Evolutionary conservation across 805 yeast species (phyloP).

Genomic region (Grigorovia yakushimaensis): DNA sequence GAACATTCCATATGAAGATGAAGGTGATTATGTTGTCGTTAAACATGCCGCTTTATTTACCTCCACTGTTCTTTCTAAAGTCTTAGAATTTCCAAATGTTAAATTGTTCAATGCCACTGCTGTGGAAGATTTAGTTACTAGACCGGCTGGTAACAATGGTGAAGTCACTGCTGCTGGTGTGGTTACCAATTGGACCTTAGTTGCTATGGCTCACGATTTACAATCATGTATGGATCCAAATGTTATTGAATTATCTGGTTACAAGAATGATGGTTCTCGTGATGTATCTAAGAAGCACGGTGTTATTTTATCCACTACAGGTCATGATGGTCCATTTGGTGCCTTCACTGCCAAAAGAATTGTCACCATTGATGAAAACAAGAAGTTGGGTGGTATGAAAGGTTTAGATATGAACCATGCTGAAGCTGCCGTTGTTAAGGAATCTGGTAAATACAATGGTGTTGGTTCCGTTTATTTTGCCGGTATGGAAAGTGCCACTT

Average conservation of each 20-base stretch:
- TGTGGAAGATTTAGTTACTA: conserved; percentile 70
- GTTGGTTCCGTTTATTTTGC: conserved; percentile 30
- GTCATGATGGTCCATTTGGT: conserved; percentile 80
- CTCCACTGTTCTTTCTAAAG: conserved; percentile 61
- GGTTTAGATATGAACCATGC: conserved; percentile 73
- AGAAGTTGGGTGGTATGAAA: conserved; percentile 58
- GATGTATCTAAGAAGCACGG: conserved; percentile 30
- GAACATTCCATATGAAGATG: conserved; percentile 61
- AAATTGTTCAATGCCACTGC: conserved; percentile 73
- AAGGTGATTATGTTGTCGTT: conserved; percentile 71
- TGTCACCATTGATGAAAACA: conserved; percentile 37
- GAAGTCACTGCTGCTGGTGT: conserved; percentile 65
- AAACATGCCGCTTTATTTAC: conserved; percentile 74
- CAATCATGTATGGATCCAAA: conserved; percentile 81
- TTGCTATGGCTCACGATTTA: conserved; percentile 62
- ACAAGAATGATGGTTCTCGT: conserved; percentile 24
- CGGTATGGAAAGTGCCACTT: conserved; percentile 74
- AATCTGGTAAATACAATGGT: conserved; percentile 38
- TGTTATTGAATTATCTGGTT: conserved; percentile 49
- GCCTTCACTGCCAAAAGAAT: conserved; percentile 69
- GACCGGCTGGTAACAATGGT: conserved; percentile 47
- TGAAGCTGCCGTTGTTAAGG: conserved; percentile 65
- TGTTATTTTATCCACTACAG: conserved; percentile 63
- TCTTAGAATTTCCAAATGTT: conserved; percentile 60
- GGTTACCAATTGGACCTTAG: conserved; percentile 77